Base-by-base conservation (phyloP, 768 basidiomycete genomes). In the Mycena vulgaris region DNA sequence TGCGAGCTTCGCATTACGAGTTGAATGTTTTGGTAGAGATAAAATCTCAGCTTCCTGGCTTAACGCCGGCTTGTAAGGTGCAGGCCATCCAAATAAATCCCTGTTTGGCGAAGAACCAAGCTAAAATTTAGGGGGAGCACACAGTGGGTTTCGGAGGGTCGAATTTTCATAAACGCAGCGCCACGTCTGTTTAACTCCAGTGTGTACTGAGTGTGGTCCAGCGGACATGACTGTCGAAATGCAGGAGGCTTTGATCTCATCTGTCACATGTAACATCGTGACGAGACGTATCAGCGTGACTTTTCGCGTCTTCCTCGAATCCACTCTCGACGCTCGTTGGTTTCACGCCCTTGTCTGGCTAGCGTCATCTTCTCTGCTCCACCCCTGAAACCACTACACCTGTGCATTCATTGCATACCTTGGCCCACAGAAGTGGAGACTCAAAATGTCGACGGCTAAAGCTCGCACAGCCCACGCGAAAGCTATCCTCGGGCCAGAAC, bases 401-500 rank as follows among this genome's bases (percentile, higher is more conserved):
- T 8, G 13, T 28, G 30, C 6, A 28, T 5, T 21, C 17, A 17
- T 9, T 23, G 2, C 3, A 25, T 28, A 52, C 31, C 17, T 11
- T 8, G 7, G 5, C 51, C 16, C 6, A 25, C 8, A 25, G 25
- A 48, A 6, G 4, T 7, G 7, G 3, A 13, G 14, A 30, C 17
- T 13, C 33, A 45, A 17, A 60, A 88, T 87, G 87, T 87, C 86
- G 30, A 84, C 83, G 6, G 85, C 86, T 14, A 79, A 82, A 75
- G 83, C 83, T 51, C 86, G 92, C 28, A 87, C 83, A 30, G 77
- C 83, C 7, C 92, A 96, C 78, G 92, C 93, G 7, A 83, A 88
- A 70, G 92, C 94, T 16, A 92, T 98, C 65, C 86, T 99, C 5
- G 96, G 96, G 9, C 81, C 88, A 45, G 91, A 93, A 72, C 81